These are phyloP conservation scores for Phytophthora melonis DNA, from an alignment of 352 stramenopile genomes.

Conservation along the genomic window DNA sequence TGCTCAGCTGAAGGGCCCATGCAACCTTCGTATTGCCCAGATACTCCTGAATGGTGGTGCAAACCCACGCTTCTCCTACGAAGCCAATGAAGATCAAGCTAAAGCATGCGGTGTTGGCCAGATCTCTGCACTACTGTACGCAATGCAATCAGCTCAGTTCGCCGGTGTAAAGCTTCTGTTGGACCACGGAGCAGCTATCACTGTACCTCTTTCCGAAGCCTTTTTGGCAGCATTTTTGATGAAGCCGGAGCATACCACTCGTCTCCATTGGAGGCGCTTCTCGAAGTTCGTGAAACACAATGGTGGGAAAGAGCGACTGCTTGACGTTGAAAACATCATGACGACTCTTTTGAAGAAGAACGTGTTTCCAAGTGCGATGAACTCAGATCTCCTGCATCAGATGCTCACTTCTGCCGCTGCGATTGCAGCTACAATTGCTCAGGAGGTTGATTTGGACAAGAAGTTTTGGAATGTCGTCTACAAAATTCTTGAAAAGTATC, in stretches of 20 bases:
- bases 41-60: slow-evolving; percentile 51
- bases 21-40: slow-evolving; percentile 54
- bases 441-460: slow-evolving; percentile 40
- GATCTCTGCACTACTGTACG: slow-evolving; percentile 46
- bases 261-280: slow-evolving; percentile 47
- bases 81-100: slow-evolving; percentile 20
- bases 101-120: background rate
- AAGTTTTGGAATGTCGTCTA: slow-evolving; percentile 56
- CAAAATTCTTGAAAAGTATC: slow-evolving; percentile 47
- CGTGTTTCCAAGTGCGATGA: slow-evolving; percentile 39
- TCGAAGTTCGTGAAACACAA: slow-evolving; percentile 41
- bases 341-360: slow-evolving; percentile 46
- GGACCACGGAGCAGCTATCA: slow-evolving; percentile 49
- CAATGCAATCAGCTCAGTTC: slow-evolving; percentile 49
- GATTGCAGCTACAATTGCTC: slow-evolving; percentile 50
- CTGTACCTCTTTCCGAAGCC: slow-evolving; percentile 33
- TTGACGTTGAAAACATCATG: slow-evolving; percentile 60
- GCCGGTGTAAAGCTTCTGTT: slow-evolving; percentile 50
- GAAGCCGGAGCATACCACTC: slow-evolving; percentile 1
- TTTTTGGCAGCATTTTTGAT: slow-evolving; percentile 47
- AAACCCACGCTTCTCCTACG: slow-evolving; percentile 34
- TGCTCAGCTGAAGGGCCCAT: slow-evolving; percentile 37
- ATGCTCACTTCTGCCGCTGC: slow-evolving; percentile 47
- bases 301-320: slow-evolving; percentile 34
- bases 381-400: slow-evolving; percentile 54